A percentile compares a stretch with the other conserved stretches of the same genome.
Evolutionary conservation across 306 rosid genomes (phyloP).

Genomic region (Ormosia emarginata): DNA sequence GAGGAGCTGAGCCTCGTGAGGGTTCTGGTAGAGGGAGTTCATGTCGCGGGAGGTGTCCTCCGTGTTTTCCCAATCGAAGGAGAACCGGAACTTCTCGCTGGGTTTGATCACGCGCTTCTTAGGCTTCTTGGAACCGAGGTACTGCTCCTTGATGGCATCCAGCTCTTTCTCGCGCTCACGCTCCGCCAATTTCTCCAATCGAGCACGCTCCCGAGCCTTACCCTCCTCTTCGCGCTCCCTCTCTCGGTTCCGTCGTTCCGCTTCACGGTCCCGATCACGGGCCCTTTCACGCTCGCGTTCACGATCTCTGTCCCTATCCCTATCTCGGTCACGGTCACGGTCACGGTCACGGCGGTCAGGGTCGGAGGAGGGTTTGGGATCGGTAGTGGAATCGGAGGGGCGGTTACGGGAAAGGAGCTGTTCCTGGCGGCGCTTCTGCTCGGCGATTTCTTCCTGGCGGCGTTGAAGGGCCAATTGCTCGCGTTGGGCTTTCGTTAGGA

Average conservation of each 20-base stretch:
- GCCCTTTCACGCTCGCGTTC: slow-evolving; percentile 48
- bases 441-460: slow-evolving; percentile 61
- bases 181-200: slow-evolving; percentile 63
- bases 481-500: slow-evolving; percentile 76
- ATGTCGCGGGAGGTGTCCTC: slow-evolving; percentile 90
- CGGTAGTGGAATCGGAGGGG: slow-evolving; percentile 20
- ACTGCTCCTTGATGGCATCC: slow-evolving; percentile 78
- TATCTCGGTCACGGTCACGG: slow-evolving; percentile 39
- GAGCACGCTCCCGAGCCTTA: slow-evolving; percentile 58
- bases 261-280: slow-evolving; percentile 45
- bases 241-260: slow-evolving; percentile 57
- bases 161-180: slow-evolving; percentile 81
- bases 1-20: slow-evolving; percentile 86
- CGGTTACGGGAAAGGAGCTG: slow-evolving; percentile 41
- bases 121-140: slow-evolving; percentile 80
- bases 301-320: slow-evolving; percentile 30
- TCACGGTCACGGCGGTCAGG: slow-evolving; percentile 62
- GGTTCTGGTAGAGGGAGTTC: slow-evolving; percentile 77
- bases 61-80: slow-evolving; percentile 92
- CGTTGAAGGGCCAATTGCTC: slow-evolving; percentile 73
- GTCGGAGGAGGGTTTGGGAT: slow-evolving; percentile 44
- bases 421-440: slow-evolving; percentile 52
- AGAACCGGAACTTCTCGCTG: slow-evolving; percentile 87
- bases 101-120: slow-evolving; percentile 90
- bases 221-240: slow-evolving; percentile 73